These are phyloP conservation scores for Sporothrix protearum DNA, from an alignment of 2,329 filamentous ascomycete genomes.

Conservation along the genomic window DNA sequence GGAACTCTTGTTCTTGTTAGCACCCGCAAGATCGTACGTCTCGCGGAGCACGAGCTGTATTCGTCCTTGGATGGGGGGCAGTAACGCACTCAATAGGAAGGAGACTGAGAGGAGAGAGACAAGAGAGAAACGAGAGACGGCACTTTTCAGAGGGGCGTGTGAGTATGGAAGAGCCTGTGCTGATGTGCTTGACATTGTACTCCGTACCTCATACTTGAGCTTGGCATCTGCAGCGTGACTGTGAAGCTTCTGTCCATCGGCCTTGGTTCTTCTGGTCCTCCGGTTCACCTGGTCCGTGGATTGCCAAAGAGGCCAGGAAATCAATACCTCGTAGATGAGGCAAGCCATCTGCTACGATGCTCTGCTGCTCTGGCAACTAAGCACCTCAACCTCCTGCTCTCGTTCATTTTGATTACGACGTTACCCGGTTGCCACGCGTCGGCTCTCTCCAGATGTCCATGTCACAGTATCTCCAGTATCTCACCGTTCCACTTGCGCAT, in stretches of 20 bases:
- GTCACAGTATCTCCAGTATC: background rate
- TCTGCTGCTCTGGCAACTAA: background rate
- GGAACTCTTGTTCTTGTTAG: background rate
- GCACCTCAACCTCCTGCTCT: background rate
- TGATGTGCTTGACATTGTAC: background rate
- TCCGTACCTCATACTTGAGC: background rate
- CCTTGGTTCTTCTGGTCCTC: background rate
- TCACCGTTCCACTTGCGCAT: background rate
- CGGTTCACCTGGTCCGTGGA: background rate
- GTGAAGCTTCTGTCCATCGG: background rate
- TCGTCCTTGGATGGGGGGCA: background rate
- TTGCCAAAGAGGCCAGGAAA: background rate
- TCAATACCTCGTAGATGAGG: background rate
- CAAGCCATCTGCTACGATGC: background rate
- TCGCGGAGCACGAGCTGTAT: constrained; percentile 6
- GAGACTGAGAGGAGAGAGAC: background rate
- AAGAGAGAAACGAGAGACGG: background rate
- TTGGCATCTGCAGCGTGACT: background rate
- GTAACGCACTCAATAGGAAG: background rate
- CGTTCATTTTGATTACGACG: background rate
- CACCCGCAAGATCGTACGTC: constrained; percentile 10
- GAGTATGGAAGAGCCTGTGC: background rate
- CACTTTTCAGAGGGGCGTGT: background rate
- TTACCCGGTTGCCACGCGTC: background rate
- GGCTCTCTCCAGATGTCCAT: background rate